Evolutionary conservation across 257 asterid genomes (phyloP).

Genomic region (Gentiana dahurica): DNA sequence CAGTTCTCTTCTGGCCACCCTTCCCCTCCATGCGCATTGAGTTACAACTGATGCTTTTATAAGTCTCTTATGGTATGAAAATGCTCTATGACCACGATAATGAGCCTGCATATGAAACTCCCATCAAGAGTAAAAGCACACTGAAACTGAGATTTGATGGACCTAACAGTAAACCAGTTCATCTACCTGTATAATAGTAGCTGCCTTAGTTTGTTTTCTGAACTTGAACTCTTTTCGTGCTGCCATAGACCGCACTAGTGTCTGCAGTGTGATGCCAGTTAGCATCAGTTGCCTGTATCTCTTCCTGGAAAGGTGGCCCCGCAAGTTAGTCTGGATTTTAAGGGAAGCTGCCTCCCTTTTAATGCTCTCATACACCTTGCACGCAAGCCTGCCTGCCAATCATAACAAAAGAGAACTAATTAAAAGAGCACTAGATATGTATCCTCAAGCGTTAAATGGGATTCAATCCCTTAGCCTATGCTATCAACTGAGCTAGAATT

Average conservation of each 20-base stretch:
- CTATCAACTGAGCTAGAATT: not conserved
- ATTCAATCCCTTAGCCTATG: constrained; percentile 3
- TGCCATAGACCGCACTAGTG: constrained; percentile 78
- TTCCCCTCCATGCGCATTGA: constrained; percentile 93
- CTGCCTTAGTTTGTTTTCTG: constrained; percentile 62
- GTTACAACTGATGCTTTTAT: constrained; percentile 51
- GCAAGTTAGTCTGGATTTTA: constrained; percentile 67
- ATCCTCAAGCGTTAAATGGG: not conserved
- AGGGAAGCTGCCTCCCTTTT: constrained; percentile 68
- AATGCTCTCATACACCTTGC: constrained; percentile 39
- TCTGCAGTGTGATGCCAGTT: constrained; percentile 55
- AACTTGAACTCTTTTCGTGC: constrained; percentile 52
- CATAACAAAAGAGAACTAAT: constrained; percentile 8
- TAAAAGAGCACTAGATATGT: not conserved
- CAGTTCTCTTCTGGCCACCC: constrained; percentile 66
- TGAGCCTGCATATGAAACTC: constrained; percentile 47
- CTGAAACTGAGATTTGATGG: constrained; percentile 5
- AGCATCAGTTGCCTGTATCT: constrained; percentile 39
- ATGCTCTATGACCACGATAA: constrained; percentile 72
- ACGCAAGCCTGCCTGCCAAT: constrained; percentile 69
- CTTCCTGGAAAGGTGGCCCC: constrained; percentile 66
- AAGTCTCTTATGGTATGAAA: constrained; percentile 63
- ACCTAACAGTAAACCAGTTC: constrained; percentile 10
- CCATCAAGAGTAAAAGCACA: constrained; percentile 16
- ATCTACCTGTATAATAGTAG: constrained; percentile 58